phyloP scores from a whole-genome alignment of 1,284 basidiomycete genomes.

The Irpex sp. region DNA sequence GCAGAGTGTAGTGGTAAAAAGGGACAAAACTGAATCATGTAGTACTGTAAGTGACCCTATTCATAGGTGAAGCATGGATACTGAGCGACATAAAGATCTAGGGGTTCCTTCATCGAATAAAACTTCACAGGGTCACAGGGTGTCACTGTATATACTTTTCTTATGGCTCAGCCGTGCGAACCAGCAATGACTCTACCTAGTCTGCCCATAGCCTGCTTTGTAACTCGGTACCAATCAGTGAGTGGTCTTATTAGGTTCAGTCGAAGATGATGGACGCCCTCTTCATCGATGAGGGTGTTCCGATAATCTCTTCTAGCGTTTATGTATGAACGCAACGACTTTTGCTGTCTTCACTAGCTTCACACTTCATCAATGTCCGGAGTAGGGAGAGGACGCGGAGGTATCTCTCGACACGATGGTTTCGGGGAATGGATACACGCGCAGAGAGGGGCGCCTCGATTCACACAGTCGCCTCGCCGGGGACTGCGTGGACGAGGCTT shows the following conservation, averaged over 20 bases:
- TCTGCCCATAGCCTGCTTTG: too few species aligned
- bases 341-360: neutral
- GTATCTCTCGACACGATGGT: neutral
- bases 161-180: too few species aligned
- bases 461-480: neutral
- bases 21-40: neutral
- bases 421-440: neutral
- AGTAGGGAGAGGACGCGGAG: neutral
- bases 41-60: neutral
- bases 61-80: neutral
- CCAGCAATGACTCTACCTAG: too few species aligned
- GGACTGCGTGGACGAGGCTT: neutral
- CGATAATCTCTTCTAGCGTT: neutral
- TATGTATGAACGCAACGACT: neutral
- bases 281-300: neutral
- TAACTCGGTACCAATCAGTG: too few species aligned
- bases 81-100: neutral
- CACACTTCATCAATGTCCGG: neutral
- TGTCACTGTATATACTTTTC: neutral
- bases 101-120: neutral
- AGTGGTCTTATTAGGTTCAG: neutral
- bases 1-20: slow-evolving; percentile 65
- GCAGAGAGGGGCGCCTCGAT: neutral
- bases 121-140: neutral
- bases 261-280: neutral